phyloP scores from a whole-genome alignment of 2,329 filamentous ascomycete species.

The Macrophomina tecta region DNA sequence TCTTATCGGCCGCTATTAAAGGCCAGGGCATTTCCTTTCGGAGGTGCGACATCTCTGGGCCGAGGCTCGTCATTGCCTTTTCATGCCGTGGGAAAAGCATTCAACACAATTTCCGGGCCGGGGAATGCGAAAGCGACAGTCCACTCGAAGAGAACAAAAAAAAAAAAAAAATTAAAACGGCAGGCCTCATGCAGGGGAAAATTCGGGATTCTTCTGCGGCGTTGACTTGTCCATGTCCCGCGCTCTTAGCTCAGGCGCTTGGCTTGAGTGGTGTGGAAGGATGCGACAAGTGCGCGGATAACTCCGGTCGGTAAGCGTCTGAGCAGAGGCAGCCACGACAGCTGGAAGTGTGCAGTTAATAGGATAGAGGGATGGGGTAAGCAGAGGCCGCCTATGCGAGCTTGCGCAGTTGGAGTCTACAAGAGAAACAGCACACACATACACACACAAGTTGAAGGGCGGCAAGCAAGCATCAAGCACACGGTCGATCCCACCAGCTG shows the following conservation, averaged over 20 bases:
- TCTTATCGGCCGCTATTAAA: too few species aligned
- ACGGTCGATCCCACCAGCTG: background rate
- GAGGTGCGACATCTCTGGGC: too few species aligned
- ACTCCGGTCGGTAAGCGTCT: background rate
- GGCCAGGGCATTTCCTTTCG: too few species aligned
- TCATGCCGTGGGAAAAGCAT: too few species aligned
- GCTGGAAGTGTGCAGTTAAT: background rate
- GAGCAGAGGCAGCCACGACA: background rate
- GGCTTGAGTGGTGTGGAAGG: constrained; percentile 10
- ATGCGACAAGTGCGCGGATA: background rate
- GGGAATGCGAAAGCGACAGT: constrained; percentile 8
- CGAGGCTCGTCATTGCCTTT: too few species aligned
- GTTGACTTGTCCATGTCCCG: background rate
- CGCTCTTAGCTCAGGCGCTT: constrained; percentile 1
- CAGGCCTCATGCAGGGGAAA: background rate
- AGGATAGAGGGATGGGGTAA: background rate
- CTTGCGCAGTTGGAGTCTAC: too few species aligned
- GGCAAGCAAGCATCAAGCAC: background rate
- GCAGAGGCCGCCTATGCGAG: too few species aligned
- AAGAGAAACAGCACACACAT: too few species aligned
- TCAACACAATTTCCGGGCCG: too few species aligned
- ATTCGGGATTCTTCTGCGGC: constrained; percentile 10
- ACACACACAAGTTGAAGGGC: too few species aligned
- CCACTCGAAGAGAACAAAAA: background rate
- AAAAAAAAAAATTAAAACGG: background rate